These are phyloP conservation scores for Ogataea trehalophila DNA, from an alignment of 805 yeast genomes.

Conservation along the genomic window DNA sequence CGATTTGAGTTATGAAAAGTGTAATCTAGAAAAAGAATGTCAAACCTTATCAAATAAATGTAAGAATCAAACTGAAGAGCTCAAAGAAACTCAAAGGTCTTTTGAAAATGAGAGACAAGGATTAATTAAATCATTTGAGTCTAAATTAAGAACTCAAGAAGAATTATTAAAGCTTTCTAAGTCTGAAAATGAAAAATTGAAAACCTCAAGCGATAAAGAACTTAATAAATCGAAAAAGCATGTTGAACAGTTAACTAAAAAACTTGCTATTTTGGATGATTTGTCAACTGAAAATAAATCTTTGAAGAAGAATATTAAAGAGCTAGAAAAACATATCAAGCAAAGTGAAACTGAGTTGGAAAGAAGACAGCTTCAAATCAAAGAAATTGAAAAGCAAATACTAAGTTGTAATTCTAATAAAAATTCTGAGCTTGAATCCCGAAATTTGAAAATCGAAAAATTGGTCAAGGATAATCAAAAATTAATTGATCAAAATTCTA, in stretches of 20 bases:
- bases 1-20: neutral
- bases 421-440: too few species aligned
- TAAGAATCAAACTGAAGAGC: neutral
- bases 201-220: neutral
- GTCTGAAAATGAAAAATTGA: slow-evolving; percentile 26
- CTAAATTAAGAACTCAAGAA: slow-evolving; percentile 32
- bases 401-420: too few species aligned
- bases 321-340: neutral
- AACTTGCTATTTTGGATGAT: neutral
- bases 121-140: slow-evolving; percentile 27
- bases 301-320: neutral
- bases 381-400: neutral
- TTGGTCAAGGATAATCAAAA: too few species aligned
- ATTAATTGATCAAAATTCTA: too few species aligned
- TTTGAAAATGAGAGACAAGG: slow-evolving; percentile 9
- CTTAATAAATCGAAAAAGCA: neutral
- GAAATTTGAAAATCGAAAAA: too few species aligned
- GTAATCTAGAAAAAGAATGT: neutral
- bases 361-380: neutral
- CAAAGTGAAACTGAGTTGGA: slow-evolving; percentile 2
- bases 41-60: neutral
- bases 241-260: neutral
- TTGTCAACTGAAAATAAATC: neutral
- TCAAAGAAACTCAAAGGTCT: neutral
- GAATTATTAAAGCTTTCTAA: slow-evolving; percentile 29